Evolutionary conservation across 768 basidiomycete species (phyloP).

Genomic region (Phylloporus arenicola): DNA sequence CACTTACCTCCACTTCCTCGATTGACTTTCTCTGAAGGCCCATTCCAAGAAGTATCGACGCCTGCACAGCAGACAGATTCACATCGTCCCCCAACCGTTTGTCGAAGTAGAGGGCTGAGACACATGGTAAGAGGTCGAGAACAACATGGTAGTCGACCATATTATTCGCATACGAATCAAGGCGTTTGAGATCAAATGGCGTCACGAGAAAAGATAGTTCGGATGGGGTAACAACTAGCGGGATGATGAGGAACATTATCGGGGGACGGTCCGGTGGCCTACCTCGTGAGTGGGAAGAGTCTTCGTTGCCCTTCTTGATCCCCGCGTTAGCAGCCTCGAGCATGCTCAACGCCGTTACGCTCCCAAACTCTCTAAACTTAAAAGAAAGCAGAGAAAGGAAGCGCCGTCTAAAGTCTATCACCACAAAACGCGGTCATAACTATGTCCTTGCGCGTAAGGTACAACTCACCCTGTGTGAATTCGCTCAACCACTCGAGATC

Average conservation of each 20-base stretch:
- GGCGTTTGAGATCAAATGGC: slow-evolving; percentile 92
- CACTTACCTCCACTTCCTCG: slow-evolving; percentile 79
- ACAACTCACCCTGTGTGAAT: slow-evolving; percentile 69
- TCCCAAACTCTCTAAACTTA: slow-evolving; percentile 91
- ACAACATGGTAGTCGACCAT: slow-evolving; percentile 96
- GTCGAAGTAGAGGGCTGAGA: slow-evolving; percentile 84
- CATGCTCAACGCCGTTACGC: slow-evolving; percentile 80
- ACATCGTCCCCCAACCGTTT: slow-evolving; percentile 60
- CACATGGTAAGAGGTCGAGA: slow-evolving; percentile 80
- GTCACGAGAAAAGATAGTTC: slow-evolving; percentile 66
- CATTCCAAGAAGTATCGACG: slow-evolving; percentile 82
- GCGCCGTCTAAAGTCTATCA: slow-evolving; percentile 84
- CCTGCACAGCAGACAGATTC: slow-evolving; percentile 81
- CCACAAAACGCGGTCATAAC: not conserved
- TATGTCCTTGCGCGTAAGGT: not conserved
- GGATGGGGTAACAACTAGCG: slow-evolving; percentile 16
- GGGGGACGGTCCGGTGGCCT: slow-evolving; percentile 29
- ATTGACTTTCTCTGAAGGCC: slow-evolving; percentile 86
- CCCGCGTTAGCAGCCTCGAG: slow-evolving; percentile 78
- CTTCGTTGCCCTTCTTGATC: slow-evolving; percentile 38
- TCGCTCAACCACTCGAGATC: slow-evolving; percentile 82
- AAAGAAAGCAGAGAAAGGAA: slow-evolving; percentile 88
- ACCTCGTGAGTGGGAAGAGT: slow-evolving; percentile 15
- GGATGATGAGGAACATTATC: not conserved
- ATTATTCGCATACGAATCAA: slow-evolving; percentile 94